Conservation (phyloP, 192 early-diverging fungal species). For the Haplosporangium gracile region DNA sequence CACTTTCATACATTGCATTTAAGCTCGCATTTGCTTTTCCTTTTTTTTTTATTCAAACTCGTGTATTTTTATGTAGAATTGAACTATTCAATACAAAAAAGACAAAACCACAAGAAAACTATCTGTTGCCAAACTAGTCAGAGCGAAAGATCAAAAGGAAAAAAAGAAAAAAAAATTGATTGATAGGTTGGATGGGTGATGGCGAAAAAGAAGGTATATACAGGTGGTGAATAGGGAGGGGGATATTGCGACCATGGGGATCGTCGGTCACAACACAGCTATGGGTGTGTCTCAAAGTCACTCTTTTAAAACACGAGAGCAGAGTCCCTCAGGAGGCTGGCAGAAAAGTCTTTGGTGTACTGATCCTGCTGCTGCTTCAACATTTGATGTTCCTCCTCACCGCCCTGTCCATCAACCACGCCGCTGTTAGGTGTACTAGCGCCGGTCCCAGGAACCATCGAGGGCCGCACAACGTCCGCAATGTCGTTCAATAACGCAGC, state of each 20-base stretch:
- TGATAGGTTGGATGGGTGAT: background rate
- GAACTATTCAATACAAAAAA: background rate
- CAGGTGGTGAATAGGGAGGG: background rate
- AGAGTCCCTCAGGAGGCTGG: slow-evolving; percentile 25
- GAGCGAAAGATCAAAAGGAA: background rate
- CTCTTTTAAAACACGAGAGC: slow-evolving; percentile 11
- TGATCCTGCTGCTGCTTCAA: slow-evolving; percentile 45
- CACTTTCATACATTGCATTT: background rate
- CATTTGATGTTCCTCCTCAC: slow-evolving; percentile 18
- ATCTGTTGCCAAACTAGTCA: background rate
- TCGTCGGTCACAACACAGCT: background rate
- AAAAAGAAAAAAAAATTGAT: background rate
- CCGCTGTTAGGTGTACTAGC: slow-evolving; percentile 37
- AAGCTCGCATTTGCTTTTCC: background rate
- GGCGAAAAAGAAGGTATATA: background rate
- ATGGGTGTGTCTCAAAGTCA: too few relatives aligned
- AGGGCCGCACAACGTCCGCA: slow-evolving; percentile 39
- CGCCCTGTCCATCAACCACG: slow-evolving; percentile 21
- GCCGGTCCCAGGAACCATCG: slow-evolving; percentile 18
- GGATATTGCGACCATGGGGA: background rate
- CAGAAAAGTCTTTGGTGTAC: slow-evolving; percentile 35
- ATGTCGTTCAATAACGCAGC: slow-evolving; percentile 45
- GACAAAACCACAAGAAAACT: background rate
- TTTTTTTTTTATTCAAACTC: background rate
- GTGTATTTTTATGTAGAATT: slow-evolving; percentile 1